Base-by-base conservation (phyloP, 2,329 filamentous ascomycete genomes). In the Fusarium devonianum region DNA sequence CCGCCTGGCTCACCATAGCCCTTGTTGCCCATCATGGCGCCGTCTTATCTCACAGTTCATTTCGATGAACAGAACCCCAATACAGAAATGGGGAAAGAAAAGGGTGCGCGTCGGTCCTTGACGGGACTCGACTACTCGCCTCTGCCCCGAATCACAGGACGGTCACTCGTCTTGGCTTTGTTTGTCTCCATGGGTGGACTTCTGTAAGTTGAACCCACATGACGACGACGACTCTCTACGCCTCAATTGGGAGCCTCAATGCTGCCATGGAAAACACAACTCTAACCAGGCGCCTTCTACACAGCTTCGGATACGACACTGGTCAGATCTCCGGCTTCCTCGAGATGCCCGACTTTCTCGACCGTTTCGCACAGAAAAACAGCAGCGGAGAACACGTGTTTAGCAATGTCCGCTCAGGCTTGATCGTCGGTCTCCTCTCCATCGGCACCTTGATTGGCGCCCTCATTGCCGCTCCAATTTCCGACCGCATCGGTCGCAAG, bases 401-500 rank as follows among this genome's bases (percentile, higher is more conserved):
- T 42, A 77, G 73, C 49, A 75, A 78, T 19, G 79, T 79, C 5
- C 75, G 82, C 25, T 81, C 79, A 30, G 83, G 83, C 19, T 77
- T 83, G 8, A 83, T 86, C 23, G 82, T 85, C 40, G 80, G 72
- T 33, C 73, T 86, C 7, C 73, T 83, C 9, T 82, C 79, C 12
- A 83, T 85, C 47, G 83, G 83, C 33, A 84, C 82, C 1, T 74
- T 87, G 4, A 70, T 86, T 30, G 85, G 85, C 17, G 83, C 84
- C 6, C 69, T 88, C 1, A 60, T 76, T 18, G 79, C 78, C n/a
- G 84, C 84, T 1, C 83, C 82, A 3, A 72, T 89, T 10, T 82
- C 85, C n/a, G 86, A 89, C 62, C 76, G 71, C 12, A 75, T 89
- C 40, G 87, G 87, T 14, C 82, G 87, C 37, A 80, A 81, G 33